These are phyloP conservation scores for Proliferodiscus dingleyae DNA, from an alignment of 2,329 filamentous ascomycete genomes.

Conservation along the genomic window DNA sequence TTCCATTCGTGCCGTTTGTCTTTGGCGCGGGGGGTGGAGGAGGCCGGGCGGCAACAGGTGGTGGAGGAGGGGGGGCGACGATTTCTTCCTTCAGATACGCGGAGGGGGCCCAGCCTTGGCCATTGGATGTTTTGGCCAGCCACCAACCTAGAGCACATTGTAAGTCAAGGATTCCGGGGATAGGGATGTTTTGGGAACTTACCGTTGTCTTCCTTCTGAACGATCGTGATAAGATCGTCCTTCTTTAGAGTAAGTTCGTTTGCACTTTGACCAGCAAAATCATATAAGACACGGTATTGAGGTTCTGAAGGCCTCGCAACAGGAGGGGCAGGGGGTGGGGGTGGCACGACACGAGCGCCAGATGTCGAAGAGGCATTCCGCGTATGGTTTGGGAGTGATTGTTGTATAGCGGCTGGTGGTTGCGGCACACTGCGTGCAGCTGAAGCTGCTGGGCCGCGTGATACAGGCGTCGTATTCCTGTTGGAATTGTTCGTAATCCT, in stretches of 20 bases:
- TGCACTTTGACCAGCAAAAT: constrained; percentile 77
- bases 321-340: constrained; percentile 59
- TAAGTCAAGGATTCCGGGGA: constrained; percentile 31
- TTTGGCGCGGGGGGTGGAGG: constrained; percentile 18
- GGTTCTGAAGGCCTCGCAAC: constrained; percentile 63
- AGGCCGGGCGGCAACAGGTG: constrained; percentile 52
- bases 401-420: constrained; percentile 18
- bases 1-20: constrained; percentile 31
- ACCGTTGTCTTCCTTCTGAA: constrained; percentile 97
- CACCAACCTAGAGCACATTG: constrained; percentile 72
- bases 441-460: constrained; percentile 14
- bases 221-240: constrained; percentile 78
- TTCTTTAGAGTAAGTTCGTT: constrained; percentile 80
- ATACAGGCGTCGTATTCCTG: constrained; percentile 31
- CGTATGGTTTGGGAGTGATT: constrained; percentile 45
- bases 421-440: constrained; percentile 29
- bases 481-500: constrained; percentile 52
- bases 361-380: constrained; percentile 51
- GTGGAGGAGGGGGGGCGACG: constrained; percentile 47
- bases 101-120: constrained; percentile 91
- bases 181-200: constrained; percentile 34
- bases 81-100: constrained; percentile 87
- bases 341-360: constrained; percentile 47
- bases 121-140: constrained; percentile 69
- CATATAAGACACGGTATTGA: constrained; percentile 86